Conservation (phyloP, 2,329 filamentous ascomycete species). For the Penicillium aurantiogriseum region DNA sequence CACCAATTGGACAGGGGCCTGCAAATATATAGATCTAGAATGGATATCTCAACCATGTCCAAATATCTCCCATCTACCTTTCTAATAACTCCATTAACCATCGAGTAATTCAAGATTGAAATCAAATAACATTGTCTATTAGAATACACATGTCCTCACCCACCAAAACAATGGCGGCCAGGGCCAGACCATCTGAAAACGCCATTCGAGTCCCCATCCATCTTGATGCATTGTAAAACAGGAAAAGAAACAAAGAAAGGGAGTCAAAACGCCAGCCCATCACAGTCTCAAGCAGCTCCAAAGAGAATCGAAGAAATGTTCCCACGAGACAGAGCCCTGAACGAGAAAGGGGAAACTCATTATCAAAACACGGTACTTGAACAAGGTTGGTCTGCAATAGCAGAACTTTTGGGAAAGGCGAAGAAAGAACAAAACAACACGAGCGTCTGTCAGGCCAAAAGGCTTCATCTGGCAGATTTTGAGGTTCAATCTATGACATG, state of each 20-base stretch:
- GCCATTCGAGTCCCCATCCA: constrained; percentile 17
- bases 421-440: neutral
- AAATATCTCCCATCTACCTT: too few species aligned
- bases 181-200: constrained; percentile 22
- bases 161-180: constrained; percentile 11
- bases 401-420: neutral
- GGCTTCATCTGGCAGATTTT: neutral
- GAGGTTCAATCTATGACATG: neutral
- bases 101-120: neutral
- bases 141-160: constrained; percentile 17
- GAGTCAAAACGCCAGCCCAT: neutral
- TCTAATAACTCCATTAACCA: neutral
- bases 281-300: neutral
- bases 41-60: neutral
- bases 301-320: neutral
- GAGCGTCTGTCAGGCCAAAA: neutral
- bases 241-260: constrained; percentile 7
- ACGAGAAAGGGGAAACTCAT: neutral
- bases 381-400: neutral
- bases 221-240: constrained; percentile 20
- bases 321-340: neutral
- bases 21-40: neutral
- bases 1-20: neutral
- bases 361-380: neutral
- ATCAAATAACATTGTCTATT: constrained; percentile 16